Evolutionary conservation across 225 moss, liverwort and hornwort species (phyloP).

Genomic region (Bryoerythrophyllum caledonicum): DNA sequence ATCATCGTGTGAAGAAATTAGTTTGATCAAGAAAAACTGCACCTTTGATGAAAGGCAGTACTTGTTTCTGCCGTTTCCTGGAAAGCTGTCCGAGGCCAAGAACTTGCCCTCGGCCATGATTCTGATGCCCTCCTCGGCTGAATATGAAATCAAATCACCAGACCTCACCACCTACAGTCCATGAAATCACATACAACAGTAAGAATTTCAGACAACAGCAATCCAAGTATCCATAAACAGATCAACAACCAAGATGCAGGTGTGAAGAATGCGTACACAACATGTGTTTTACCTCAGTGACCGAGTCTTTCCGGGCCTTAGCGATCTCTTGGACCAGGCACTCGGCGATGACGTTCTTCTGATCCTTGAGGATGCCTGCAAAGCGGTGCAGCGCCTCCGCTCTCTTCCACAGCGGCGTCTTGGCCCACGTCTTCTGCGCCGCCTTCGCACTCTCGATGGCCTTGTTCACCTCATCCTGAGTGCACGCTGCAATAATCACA

Average conservation of each 20-base stretch:
- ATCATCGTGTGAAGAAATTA: neutral
- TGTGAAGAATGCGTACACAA: too few species aligned
- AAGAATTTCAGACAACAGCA: neutral
- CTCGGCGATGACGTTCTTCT: constrained; percentile 72
- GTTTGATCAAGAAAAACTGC: neutral
- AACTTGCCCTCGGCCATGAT: constrained; percentile 54
- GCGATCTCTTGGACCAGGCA: constrained; percentile 78
- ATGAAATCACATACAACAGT: neutral
- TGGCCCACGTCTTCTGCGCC: constrained; percentile 86
- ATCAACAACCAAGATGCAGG: neutral
- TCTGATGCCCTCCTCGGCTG: constrained; percentile 77
- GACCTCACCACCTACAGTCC: constrained; percentile 61
- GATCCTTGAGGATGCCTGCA: constrained; percentile 87
- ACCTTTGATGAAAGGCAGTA: constrained; percentile 90
- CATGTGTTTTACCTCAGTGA: constrained; percentile 46
- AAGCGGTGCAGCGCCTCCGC: constrained; percentile 81
- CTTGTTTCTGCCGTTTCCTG: constrained; percentile 83
- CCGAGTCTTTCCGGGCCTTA: constrained; percentile 70
- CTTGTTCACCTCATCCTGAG: constrained; percentile 91
- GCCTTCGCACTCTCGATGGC: constrained; percentile 61
- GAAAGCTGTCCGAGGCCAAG: constrained; percentile 70
- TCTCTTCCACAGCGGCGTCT: constrained; percentile 87
- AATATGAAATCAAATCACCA: constrained; percentile 57
- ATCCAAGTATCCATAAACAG: neutral
- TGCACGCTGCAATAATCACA: constrained; percentile 61